A percentile compares a stretch with the other conserved stretches of the same genome.
phyloP scores from a whole-genome alignment of 371 early-diverging fungal species.

The Mucor lusitanicus region DNA sequence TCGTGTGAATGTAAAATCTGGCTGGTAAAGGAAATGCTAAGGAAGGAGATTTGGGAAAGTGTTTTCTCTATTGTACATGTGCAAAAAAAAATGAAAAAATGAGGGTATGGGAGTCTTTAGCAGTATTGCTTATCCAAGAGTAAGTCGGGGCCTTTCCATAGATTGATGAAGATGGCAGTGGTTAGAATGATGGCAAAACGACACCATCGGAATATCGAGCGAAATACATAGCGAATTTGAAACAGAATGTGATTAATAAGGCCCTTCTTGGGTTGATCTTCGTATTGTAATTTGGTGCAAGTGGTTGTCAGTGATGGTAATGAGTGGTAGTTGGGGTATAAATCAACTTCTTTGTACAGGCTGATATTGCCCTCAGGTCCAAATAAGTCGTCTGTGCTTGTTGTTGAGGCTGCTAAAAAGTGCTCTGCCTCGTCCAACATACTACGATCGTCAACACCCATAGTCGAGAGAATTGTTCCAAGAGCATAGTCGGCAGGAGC shows the following conservation, averaged over 20 bases:
- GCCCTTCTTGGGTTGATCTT: conserved; percentile 8
- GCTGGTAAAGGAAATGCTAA: neutral
- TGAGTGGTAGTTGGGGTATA: conserved; percentile 21
- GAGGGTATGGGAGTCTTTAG: neutral
- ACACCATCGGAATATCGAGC: conserved; percentile 56
- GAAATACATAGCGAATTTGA: conserved; percentile 36
- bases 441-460: conserved; percentile 26
- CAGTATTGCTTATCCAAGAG: conserved; percentile 16
- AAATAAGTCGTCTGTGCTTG: conserved; percentile 17
- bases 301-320: neutral
- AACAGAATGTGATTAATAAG: conserved; percentile 15
- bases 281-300: neutral
- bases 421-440: conserved; percentile 26
- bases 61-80: neutral
- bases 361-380: conserved; percentile 12
- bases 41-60: neutral
- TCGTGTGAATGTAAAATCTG: neutral
- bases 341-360: conserved; percentile 16
- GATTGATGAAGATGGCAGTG: conserved; percentile 54
- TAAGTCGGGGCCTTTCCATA: conserved; percentile 62
- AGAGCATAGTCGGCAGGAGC: conserved; percentile 36
- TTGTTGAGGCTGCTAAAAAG: neutral
- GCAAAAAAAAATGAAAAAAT: neutral
- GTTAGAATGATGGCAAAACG: conserved; percentile 53
- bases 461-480: conserved; percentile 22